A percentile compares a stretch with the other conserved stretches of the same genome.
Conservation (phyloP, 352 stramenopile species). For the Globisporangium okanoganense region DNA sequence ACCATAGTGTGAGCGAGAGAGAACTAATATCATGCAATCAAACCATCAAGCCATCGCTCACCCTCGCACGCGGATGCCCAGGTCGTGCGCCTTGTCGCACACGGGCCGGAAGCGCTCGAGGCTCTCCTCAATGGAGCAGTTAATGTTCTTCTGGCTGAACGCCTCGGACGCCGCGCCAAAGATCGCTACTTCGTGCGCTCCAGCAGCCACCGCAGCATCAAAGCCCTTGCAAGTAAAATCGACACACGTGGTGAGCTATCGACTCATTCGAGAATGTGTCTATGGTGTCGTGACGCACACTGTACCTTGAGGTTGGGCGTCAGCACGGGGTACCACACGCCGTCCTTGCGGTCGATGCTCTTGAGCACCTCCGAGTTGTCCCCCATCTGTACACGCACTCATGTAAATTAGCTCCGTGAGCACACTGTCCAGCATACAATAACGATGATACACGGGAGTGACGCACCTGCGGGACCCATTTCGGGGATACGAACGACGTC, state of each 20-base stretch:
- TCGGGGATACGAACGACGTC: slow-evolving; percentile 95
- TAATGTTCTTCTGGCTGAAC: slow-evolving; percentile 97
- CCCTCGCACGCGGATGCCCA: slow-evolving; percentile 88
- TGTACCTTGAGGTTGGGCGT: slow-evolving; percentile 92
- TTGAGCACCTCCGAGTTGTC: slow-evolving; percentile 90
- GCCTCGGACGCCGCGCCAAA: slow-evolving; percentile 94
- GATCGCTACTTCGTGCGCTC: slow-evolving; percentile 93
- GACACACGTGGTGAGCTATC: background rate
- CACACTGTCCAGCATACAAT: background rate
- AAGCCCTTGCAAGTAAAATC: slow-evolving; percentile 56
- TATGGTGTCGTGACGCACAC: background rate
- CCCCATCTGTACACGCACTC: slow-evolving; percentile 83
- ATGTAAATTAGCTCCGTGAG: background rate
- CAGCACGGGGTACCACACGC: slow-evolving; percentile 89
- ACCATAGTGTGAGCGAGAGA: background rate
- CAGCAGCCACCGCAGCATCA: slow-evolving; percentile 74
- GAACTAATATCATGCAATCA: background rate
- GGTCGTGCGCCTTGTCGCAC: slow-evolving; percentile 68
- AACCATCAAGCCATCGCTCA: no score
- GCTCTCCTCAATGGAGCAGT: slow-evolving; percentile 95
- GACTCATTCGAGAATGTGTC: background rate
- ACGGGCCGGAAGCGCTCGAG: slow-evolving; percentile 91
- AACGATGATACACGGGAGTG: background rate
- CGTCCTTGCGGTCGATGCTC: slow-evolving; percentile 64
- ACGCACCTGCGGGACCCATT: slow-evolving; percentile 93